Conservation (phyloP, 2,329 filamentous ascomycete genomes). For the Talaromyces sp. region DNA sequence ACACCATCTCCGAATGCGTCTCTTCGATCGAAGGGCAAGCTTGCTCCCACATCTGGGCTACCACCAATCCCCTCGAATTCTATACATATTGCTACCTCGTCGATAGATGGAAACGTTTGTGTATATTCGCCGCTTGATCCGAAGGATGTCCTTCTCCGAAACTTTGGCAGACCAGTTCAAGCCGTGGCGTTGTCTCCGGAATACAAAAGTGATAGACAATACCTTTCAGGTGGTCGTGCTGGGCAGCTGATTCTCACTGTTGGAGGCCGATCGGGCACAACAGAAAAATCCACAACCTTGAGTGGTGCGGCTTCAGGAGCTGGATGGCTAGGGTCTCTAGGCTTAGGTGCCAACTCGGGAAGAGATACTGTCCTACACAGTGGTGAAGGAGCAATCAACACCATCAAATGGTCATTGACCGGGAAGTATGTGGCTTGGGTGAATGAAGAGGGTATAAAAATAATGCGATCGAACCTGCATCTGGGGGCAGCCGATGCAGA, state of each 20-base stretch:
- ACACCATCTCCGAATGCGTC: conserved; percentile 29
- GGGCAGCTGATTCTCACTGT: conserved; percentile 83
- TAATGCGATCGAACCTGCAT: conserved; percentile 86
- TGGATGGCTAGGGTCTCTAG: conserved; percentile 87
- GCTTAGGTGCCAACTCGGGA: conserved; percentile 70
- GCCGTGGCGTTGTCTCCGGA: conserved; percentile 92
- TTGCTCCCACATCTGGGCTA: conserved; percentile 40
- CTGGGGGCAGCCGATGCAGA: conserved; percentile 73
- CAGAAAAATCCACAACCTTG: conserved; percentile 78
- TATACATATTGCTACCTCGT: conserved; percentile 89
- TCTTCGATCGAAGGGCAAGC: conserved; percentile 31
- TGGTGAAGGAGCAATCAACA: conserved; percentile 85
- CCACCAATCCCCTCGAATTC: conserved; percentile 79
- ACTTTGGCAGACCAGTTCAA: conserved; percentile 90
- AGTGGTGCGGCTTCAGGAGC: conserved; percentile 70
- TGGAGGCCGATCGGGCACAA: conserved; percentile 73
- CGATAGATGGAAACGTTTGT: conserved; percentile 93
- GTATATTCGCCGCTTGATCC: conserved; percentile 80
- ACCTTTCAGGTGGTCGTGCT: conserved; percentile 84
- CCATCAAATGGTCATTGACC: conserved; percentile 90
- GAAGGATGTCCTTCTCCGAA: conserved; percentile 85
- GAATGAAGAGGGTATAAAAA: conserved; percentile 95
- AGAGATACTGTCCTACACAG: conserved; percentile 85
- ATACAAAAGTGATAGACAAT: conserved; percentile 82
- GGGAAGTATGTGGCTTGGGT: conserved; percentile 93